These are phyloP conservation scores for Corynascus novoguineensis DNA, from an alignment of 495 filamentous ascomycete genomes.

Conservation along the genomic window DNA sequence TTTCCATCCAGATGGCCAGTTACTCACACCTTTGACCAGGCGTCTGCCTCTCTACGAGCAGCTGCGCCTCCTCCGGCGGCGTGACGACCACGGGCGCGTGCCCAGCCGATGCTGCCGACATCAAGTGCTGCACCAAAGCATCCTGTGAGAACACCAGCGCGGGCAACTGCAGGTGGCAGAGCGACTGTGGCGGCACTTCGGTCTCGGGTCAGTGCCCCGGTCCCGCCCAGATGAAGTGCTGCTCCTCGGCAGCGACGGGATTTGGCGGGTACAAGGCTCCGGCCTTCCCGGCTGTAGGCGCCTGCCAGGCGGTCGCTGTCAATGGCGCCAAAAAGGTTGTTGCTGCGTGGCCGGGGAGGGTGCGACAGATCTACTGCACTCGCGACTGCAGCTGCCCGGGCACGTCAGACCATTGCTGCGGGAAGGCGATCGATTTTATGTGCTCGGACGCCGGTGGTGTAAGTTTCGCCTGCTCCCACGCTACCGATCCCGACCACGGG, in stretches of 20 bases:
- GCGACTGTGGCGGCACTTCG: constrained; percentile 32
- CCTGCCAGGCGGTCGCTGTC: constrained; percentile 35
- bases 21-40: constrained; percentile 13
- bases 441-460: constrained; percentile 37
- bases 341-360: constrained; percentile 29
- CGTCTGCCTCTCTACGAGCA: constrained; percentile 31
- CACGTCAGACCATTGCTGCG: constrained; percentile 38
- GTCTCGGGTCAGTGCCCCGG: constrained; percentile 36
- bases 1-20: not conserved
- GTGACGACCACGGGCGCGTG: constrained; percentile 31
- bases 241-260: constrained; percentile 25
- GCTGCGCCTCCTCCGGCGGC: constrained; percentile 31
- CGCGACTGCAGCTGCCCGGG: constrained; percentile 29
- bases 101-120: constrained; percentile 30
- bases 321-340: constrained; percentile 33
- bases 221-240: constrained; percentile 36
- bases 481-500: too few relatives aligned
- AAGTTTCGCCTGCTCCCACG: constrained; percentile 16
- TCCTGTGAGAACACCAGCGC: constrained; percentile 27
- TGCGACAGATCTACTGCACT: constrained; percentile 35
- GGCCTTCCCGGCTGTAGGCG: constrained; percentile 29
- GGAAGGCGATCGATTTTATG: constrained; percentile 42
- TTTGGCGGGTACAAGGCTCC: constrained; percentile 31
- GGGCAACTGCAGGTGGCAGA: constrained; percentile 36
- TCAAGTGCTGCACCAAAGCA: constrained; percentile 41